Percentiles rank a stretch among this genome's conserved stretches.
Evolutionary conservation across 192 early-diverging fungal genomes (phyloP).

Genomic region (Podila epicladia): DNA sequence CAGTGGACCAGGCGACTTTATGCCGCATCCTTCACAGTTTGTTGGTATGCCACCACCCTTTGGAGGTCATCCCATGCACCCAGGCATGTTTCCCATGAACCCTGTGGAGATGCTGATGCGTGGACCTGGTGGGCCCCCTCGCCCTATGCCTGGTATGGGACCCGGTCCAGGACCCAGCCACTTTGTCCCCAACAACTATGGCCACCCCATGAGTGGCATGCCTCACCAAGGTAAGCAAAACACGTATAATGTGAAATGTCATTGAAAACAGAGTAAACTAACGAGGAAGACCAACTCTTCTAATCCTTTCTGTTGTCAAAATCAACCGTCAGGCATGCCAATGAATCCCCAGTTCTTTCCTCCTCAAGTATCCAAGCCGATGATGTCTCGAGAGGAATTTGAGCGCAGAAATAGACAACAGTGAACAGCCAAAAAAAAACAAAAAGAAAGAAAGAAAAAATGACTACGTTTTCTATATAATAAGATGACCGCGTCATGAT

Average conservation of each 20-base stretch:
- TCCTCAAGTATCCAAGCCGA: conserved; percentile 47
- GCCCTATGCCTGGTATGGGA: conserved; percentile 50
- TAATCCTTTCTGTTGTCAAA: background rate
- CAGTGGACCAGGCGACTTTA: conserved; percentile 44
- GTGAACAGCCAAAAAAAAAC: conserved; percentile 1
- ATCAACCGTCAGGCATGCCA: conserved; percentile 17
- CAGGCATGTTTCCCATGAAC: conserved; percentile 47
- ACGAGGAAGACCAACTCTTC: background rate
- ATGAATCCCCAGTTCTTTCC: conserved; percentile 50
- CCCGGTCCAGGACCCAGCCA: conserved; percentile 44
- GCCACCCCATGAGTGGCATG: conserved; percentile 46
- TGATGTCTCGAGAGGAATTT: conserved; percentile 49
- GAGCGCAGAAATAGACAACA: conserved; percentile 53
- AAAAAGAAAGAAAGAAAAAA: background rate
- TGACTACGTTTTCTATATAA: background rate
- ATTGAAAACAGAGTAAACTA: background rate
- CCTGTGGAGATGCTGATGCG: conserved; percentile 52
- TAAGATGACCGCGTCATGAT: background rate
- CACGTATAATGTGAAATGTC: background rate
- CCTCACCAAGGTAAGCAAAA: conserved; percentile 33
- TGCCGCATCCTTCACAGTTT: conserved; percentile 44
- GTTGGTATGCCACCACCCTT: conserved; percentile 45
- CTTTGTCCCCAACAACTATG: conserved; percentile 51
- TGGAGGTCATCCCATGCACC: conserved; percentile 41
- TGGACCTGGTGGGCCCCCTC: conserved; percentile 42